A percentile compares a stretch with the other conserved stretches of the same genome.
Conservation (phyloP, 257 asterid species). For the Galeopsis tetrahit region DNA sequence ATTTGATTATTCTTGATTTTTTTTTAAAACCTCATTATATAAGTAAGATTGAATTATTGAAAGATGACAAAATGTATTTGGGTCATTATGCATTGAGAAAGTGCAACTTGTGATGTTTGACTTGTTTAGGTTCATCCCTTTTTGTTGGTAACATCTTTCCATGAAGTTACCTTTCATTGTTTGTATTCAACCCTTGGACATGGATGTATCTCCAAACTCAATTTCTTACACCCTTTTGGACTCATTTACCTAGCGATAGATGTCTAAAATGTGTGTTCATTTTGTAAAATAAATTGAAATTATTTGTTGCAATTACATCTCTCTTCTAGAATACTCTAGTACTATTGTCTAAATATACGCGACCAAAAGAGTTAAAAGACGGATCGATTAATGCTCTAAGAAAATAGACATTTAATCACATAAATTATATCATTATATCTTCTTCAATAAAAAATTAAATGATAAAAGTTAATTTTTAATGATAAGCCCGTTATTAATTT, state of each 20-base stretch:
- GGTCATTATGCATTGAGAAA: background rate
- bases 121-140: slow-evolving; percentile 26
- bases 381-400: too few species aligned
- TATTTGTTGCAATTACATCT: background rate
- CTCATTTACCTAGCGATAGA: background rate
- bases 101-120: slow-evolving; percentile 26
- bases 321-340: background rate
- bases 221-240: slow-evolving; percentile 10
- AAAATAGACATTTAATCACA: too few species aligned
- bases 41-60: background rate
- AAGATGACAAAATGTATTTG: slow-evolving; percentile 25
- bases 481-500: too few species aligned
- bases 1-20: background rate
- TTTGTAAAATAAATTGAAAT: background rate
- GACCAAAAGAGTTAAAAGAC: background rate
- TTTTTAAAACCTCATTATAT: background rate
- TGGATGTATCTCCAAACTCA: background rate
- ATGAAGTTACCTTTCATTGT: slow-evolving; percentile 22
- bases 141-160: slow-evolving; percentile 25
- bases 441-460: too few species aligned
- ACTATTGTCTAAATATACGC: background rate
- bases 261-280: background rate
- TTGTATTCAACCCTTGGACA: background rate
- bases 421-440: too few species aligned
- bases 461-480: too few species aligned